Base-by-base conservation (phyloP, 1,139 yeast genomes). In the Candida sanyaensis region DNA sequence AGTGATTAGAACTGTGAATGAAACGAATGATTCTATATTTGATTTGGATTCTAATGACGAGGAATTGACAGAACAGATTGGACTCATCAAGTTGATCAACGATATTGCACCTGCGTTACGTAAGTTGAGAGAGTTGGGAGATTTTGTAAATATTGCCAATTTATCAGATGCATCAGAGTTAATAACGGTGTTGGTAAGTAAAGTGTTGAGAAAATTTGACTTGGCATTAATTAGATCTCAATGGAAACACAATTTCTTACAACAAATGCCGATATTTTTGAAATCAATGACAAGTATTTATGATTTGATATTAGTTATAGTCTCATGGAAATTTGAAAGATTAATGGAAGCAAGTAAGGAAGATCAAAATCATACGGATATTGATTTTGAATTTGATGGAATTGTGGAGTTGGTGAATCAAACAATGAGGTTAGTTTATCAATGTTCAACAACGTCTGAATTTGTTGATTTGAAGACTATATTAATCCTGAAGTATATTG, bases 321-420 rank as follows among this genome's bases (percentile, higher is more conserved):
- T 62, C 6, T 67, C 76, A 3, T 68, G 76, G 71, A 68, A 65
- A 44, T 59, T 73, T 32, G 78, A 74, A 45, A 63, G 59, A 36
- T 56, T 71, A 21, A 58, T 71, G 9, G 58, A 56, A 24, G 52
- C 62, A 2, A 53, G 48, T 5, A 32, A 32, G 13, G 43, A 44
- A 12, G 50, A 56, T 12, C 52, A 55, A 4, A 65, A 62, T 43
- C 49, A 46, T 8, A 13, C 52, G 28, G 46, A 50, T 6, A 52
- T 53, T 9, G 50, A 46, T 6, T 39, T 54, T 7, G 55, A 52
- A 37, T 52, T 52, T 46, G 53, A 46, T 26, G 43, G 42, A 3
- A 44, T 56, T 43, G 52, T 50, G 3, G 51, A 45, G 41, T 38
- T 53, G 24, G 40, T 53, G 3, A 48, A 49, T 17, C 51, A 54